Conservation (phyloP, 176 grass and related monocot species). For the Avena sativa region DNA sequence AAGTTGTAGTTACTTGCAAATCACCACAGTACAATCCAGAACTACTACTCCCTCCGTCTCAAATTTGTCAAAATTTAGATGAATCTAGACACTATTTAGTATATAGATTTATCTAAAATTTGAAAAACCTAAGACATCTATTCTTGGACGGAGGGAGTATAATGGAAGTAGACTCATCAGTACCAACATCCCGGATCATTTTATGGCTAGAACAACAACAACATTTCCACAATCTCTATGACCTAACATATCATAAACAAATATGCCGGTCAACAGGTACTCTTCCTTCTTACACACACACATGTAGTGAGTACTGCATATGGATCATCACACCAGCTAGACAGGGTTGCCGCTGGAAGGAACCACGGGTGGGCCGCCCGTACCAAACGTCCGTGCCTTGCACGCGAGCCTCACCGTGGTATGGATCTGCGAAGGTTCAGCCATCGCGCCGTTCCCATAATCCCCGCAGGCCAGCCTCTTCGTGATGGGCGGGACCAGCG, state of each 20-base stretch:
- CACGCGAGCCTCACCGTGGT: conserved; percentile 60
- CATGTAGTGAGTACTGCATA: not conserved
- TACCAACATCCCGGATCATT: not conserved
- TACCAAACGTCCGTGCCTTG: conserved; percentile 40
- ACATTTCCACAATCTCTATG: not conserved
- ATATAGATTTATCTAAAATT: too few relatives aligned
- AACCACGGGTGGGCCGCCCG: not conserved
- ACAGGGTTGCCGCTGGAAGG: conserved; percentile 18
- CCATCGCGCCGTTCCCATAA: conserved; percentile 91
- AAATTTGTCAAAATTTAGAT: too few relatives aligned
- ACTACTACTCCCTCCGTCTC: too few relatives aligned
- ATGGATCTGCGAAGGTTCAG: conserved; percentile 72
- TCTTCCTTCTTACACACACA: conserved; percentile 21
- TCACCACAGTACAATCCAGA: not conserved
- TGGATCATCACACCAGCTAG: conserved; percentile 28
- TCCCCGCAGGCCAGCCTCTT: conserved; percentile 83
- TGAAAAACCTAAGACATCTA: too few relatives aligned
- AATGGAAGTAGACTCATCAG: not conserved
- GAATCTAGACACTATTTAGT: too few relatives aligned
- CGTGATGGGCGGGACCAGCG: conserved; percentile 60
- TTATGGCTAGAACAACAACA: not conserved
- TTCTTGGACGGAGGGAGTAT: too few relatives aligned
- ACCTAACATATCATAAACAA: not conserved
- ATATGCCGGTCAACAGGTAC: not conserved
- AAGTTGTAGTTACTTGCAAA: not conserved